Evolutionary conservation across 2,329 filamentous ascomycete genomes (phyloP).

Genomic region (Ampelomyces quisqualis): DNA sequence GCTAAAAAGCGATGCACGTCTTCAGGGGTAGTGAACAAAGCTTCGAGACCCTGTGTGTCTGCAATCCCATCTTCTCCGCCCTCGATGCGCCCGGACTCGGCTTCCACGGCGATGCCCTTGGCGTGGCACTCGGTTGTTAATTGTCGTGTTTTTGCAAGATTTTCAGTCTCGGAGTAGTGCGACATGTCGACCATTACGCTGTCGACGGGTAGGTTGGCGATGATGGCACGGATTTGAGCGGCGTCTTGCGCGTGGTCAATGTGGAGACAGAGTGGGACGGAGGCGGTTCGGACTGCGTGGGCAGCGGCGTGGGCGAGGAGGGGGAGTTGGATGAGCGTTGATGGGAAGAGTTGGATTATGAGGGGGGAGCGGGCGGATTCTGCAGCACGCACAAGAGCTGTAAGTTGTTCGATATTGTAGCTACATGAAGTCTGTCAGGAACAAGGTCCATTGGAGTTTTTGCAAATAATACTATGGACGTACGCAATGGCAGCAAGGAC

Average conservation of each 20-base stretch:
- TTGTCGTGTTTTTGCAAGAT: constrained; percentile 62
- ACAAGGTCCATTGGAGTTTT: not conserved
- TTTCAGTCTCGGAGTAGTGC: constrained; percentile 71
- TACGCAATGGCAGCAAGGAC: constrained; percentile 53
- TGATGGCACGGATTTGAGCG: constrained; percentile 46
- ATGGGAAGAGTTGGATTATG: constrained; percentile 51
- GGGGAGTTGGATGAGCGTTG: constrained; percentile 66
- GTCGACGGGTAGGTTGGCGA: constrained; percentile 60
- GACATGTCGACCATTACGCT: constrained; percentile 78
- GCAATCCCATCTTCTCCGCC: constrained; percentile 72
- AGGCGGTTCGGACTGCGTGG: constrained; percentile 44
- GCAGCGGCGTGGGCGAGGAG: constrained; percentile 48
- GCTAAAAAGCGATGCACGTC: constrained; percentile 69
- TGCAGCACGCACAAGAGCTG: constrained; percentile 37
- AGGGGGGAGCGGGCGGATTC: constrained; percentile 38
- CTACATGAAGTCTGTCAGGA: constrained; percentile 12
- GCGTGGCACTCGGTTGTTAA: constrained; percentile 63
- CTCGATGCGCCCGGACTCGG: constrained; percentile 69
- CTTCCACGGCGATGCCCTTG: constrained; percentile 66
- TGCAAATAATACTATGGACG: constrained; percentile 1
- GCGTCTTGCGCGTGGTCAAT: constrained; percentile 52
- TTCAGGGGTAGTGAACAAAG: constrained; percentile 63
- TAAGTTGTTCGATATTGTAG: constrained; percentile 42
- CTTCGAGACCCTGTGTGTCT: constrained; percentile 63
- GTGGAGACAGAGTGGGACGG: constrained; percentile 49